These are phyloP conservation scores for Pichia gijzeniarum DNA, from an alignment of 805 yeast genomes.

Conservation along the genomic window DNA sequence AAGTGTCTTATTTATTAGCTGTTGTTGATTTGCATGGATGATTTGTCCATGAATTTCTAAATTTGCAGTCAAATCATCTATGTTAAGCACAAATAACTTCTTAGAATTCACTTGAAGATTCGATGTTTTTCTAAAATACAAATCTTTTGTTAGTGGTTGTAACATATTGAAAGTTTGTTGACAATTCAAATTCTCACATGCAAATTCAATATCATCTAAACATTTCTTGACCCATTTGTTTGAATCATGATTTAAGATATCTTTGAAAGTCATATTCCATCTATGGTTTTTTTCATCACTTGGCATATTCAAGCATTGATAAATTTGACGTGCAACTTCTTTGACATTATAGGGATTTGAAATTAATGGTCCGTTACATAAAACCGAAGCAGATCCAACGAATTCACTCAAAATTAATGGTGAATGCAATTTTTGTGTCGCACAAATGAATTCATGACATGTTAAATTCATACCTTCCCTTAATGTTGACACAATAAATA, in stretches of 20 bases:
- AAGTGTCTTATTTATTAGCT: constrained; percentile 51
- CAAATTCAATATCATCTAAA: constrained; percentile 42
- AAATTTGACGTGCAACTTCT: constrained; percentile 57
- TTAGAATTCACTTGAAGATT: constrained; percentile 20
- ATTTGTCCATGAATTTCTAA: constrained; percentile 30
- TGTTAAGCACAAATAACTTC: constrained; percentile 45
- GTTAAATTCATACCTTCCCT: constrained; percentile 97
- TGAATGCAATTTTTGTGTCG: constrained; percentile 63
- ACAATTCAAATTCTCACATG: constrained; percentile 37
- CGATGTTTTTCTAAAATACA: constrained; percentile 25
- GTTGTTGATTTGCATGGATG: constrained; percentile 51
- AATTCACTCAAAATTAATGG: constrained; percentile 88
- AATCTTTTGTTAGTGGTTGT: constrained; percentile 26
- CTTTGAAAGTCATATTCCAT: constrained; percentile 57
- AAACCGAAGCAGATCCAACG: constrained; percentile 84
- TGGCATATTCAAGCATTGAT: constrained; percentile 59
- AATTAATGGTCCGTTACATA: constrained; percentile 62
- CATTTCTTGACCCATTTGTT: constrained; percentile 65
- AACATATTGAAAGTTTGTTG: constrained; percentile 19
- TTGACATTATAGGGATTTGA: constrained; percentile 89
- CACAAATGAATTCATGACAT: constrained; percentile 86
- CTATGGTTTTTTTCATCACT: constrained; percentile 48
- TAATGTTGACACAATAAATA: constrained; percentile 81
- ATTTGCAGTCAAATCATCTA: constrained; percentile 39
- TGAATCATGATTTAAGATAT: constrained; percentile 63